Evolutionary conservation across 352 stramenopile genomes (phyloP), one percentile per base, ranked within the genome.

Genomic region (Phytopythium vexans): DNA sequence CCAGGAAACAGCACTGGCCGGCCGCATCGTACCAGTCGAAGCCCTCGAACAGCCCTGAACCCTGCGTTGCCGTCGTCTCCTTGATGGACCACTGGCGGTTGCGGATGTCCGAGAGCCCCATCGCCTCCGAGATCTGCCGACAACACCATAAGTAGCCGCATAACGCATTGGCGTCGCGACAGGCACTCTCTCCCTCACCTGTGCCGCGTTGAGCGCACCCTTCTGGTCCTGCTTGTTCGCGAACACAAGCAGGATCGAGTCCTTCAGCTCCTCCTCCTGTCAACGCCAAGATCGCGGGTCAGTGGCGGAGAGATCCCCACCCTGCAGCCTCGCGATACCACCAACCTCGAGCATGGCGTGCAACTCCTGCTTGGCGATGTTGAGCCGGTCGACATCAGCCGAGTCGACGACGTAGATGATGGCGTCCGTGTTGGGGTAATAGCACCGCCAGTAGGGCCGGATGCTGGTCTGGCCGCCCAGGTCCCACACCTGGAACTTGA

Each of bases 191-290:
- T n/a, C n/a, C n/a, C n/a, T n/a, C n/a, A 95, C 83, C 78, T 96
- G 82, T 46, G 82, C 83, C 41, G 86, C 86, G 34, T 93, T 94
- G 36, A 96, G 58, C 5, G 97, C 95, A 27, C 96, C 96, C 48
- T 96, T 97, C 60, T 99, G 95, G 84, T 99, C 97, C 73, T 99
- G 97, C 66, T 99, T 99, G 77, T 99, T 99, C 33, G 97, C 97
- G 82, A 99, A 99, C 11, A 99, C 96, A 36, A 99, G 72, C 60
- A 99, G 71, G 67, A 99, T 98, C 32, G 97, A 95, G 72, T 99
- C 96, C 56, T 98, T 97, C 12, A 99, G 77, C 70, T 99, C 97
- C 56, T 99, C 97, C 65, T 99, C 97, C 81, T 97, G 66, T 9
- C 27, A 34, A 27, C 57, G 37, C 46, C 11, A 47, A 4, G 33